Conservation (phyloP, 306 rosid genomes). For the Hippophae tibetana region DNA sequence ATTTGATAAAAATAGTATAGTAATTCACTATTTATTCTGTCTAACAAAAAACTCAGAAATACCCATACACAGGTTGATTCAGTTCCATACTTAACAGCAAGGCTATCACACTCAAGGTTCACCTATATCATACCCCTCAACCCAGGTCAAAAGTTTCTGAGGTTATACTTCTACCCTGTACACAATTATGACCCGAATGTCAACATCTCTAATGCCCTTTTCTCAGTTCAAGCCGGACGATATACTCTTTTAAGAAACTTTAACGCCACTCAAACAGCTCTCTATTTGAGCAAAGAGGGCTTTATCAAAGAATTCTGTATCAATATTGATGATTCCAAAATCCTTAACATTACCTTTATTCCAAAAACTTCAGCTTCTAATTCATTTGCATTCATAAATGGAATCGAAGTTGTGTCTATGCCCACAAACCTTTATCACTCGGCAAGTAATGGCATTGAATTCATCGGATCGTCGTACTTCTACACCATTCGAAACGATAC, state of each 20-base stretch:
- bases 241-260: conserved; percentile 39
- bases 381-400: conserved; percentile 19
- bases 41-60: background rate
- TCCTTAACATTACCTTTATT: conserved; percentile 27
- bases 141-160: conserved; percentile 37
- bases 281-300: background rate
- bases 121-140: conserved; percentile 33
- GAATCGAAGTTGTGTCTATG: conserved; percentile 21
- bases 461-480: too few species aligned
- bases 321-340: conserved; percentile 13
- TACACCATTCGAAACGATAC: background rate
- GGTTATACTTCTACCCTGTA: conserved; percentile 30
- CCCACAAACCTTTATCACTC: conserved; percentile 12
- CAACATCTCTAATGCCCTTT: conserved; percentile 19
- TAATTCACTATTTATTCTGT: too few species aligned
- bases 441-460: background rate
- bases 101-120: conserved; percentile 31
- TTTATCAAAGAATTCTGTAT: conserved; percentile 34
- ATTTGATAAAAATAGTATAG: too few species aligned
- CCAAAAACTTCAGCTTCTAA: conserved; percentile 17
- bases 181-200: background rate
- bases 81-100: conserved; percentile 4
- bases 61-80: background rate
- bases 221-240: conserved; percentile 36
- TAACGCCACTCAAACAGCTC: conserved; percentile 27